A percentile compares a stretch with the other conserved stretches of the same genome.
Evolutionary conservation across 2,329 filamentous ascomycete species (phyloP).

Genomic region (Penicillium olsonii): DNA sequence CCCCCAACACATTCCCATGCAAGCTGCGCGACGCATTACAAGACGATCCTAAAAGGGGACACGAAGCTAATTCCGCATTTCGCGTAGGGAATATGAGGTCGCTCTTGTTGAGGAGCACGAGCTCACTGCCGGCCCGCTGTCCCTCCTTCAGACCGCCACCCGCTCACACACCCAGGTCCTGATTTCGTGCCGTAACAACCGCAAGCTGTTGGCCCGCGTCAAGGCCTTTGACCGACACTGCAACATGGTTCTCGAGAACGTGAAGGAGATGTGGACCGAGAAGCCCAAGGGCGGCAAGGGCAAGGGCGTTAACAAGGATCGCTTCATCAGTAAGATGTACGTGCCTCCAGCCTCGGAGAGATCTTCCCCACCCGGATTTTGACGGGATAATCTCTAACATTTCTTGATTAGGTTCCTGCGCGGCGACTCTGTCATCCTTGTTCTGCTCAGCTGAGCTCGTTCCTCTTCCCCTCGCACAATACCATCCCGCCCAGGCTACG

Average conservation of each 20-base stretch:
- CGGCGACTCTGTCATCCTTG: conserved; percentile 85
- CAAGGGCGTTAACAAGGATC: conserved; percentile 96
- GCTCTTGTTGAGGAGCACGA: conserved; percentile 78
- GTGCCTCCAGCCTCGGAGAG: conserved; percentile 38
- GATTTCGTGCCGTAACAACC: conserved; percentile 97
- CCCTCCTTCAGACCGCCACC: conserved; percentile 94
- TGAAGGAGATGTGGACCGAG: conserved; percentile 99
- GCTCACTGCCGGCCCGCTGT: conserved; percentile 77
- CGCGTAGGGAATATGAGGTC: conserved; percentile 80
- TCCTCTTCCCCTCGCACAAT: conserved; percentile 11
- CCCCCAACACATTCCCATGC: conserved; percentile 21
- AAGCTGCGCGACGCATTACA: conserved; percentile 10
- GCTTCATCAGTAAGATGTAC: conserved; percentile 96
- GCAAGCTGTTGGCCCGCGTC: conserved; percentile 93
- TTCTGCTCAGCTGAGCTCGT: conserved; percentile 69
- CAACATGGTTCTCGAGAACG: conserved; percentile 98
- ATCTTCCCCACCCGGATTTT: background rate
- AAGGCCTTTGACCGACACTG: conserved; percentile 99
- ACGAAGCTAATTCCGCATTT: conserved; percentile 24
- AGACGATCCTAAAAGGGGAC: background rate
- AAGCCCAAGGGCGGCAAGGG: conserved; percentile 83
- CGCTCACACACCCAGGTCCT: conserved; percentile 93
- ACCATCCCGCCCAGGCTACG: conserved; percentile 15
- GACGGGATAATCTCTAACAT: background rate
- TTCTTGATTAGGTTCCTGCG: conserved; percentile 68